phyloP scores from a whole-genome alignment of 1,284 basidiomycete genomes.

The Mycosarcoma maydis region DNA sequence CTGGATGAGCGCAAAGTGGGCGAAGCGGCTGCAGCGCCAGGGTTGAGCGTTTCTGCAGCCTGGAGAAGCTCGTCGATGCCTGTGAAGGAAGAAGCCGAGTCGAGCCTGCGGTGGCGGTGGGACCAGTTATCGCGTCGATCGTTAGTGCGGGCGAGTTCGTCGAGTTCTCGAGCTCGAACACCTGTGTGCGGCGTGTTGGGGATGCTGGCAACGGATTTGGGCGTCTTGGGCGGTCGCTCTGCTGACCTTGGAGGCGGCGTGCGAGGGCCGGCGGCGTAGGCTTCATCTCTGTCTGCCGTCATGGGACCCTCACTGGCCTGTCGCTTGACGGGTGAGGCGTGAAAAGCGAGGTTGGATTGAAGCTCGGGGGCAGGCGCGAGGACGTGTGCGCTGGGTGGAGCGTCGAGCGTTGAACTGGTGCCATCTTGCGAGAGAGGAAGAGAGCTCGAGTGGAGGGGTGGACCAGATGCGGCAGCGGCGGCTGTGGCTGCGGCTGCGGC shows the following conservation, averaged over 20 bases:
- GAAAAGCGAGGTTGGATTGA: conserved; percentile 8
- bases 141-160: conserved; percentile 31
- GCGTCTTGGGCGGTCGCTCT: conserved; percentile 42
- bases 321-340: conserved; percentile 43
- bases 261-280: conserved; percentile 16
- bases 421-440: conserved; percentile 27
- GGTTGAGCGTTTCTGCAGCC: conserved; percentile 63
- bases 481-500: no score
- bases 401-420: background rate
- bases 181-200: conserved; percentile 41
- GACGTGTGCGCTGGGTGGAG: conserved; percentile 5
- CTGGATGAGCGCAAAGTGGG: conserved; percentile 23
- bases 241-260: conserved; percentile 36
- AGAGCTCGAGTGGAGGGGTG: conserved; percentile 17
- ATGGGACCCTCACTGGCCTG: conserved; percentile 47
- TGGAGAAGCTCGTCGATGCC: conserved; percentile 66
- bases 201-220: conserved; percentile 32
- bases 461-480: conserved; percentile 11
- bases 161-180: conserved; percentile 30
- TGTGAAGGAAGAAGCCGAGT: conserved; percentile 50
- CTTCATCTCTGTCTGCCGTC: conserved; percentile 22
- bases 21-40: conserved; percentile 41
- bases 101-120: conserved; percentile 35
- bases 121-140: conserved; percentile 40
- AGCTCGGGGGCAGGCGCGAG: conserved; percentile 36